Evolutionary conservation across 495 filamentous ascomycete genomes (phyloP).

Genomic region (Penicillium waksmanii): DNA sequence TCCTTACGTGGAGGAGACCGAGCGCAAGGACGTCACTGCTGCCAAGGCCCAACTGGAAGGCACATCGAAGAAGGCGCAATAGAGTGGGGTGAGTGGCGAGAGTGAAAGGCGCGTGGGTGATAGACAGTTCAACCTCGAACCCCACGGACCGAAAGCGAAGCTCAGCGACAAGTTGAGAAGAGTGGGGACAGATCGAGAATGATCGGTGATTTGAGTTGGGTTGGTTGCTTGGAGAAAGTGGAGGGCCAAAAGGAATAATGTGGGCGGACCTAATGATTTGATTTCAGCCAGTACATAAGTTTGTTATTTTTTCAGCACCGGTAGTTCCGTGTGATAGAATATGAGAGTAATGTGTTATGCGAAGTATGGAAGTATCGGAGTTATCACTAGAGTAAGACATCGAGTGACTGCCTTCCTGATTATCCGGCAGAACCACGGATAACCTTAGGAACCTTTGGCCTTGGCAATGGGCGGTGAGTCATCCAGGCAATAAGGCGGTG

Average conservation of each 20-base stretch:
- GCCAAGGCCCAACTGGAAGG: slow-evolving; percentile 29
- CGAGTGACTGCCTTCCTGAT: slow-evolving; percentile 29
- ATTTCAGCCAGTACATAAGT: slow-evolving; percentile 24
- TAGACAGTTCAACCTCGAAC: slow-evolving; percentile 27
- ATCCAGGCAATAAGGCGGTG: not conserved
- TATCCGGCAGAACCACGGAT: slow-evolving; percentile 17
- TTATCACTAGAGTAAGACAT: slow-evolving; percentile 1
- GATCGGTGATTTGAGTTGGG: not conserved
- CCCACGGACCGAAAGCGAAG: slow-evolving; percentile 12
- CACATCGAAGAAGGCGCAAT: slow-evolving; percentile 39
- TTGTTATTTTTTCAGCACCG: slow-evolving; percentile 12
- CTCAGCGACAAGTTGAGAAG: slow-evolving; percentile 1
- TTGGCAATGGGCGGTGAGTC: slow-evolving; percentile 8
- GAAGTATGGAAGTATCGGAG: not conserved
- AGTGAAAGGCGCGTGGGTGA: slow-evolving; percentile 12
- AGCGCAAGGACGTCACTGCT: slow-evolving; percentile 21
- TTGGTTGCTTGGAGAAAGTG: not conserved
- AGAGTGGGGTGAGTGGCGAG: slow-evolving; percentile 5
- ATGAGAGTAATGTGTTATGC: slow-evolving; percentile 27
- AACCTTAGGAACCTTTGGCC: not conserved
- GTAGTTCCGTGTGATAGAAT: slow-evolving; percentile 17
- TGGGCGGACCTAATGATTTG: slow-evolving; percentile 23
- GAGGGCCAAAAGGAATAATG: slow-evolving; percentile 8
- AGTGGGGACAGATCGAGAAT: slow-evolving; percentile 16
- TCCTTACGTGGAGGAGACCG: slow-evolving; percentile 40